These are phyloP conservation scores for Glutinoglossum americanum DNA, from an alignment of 495 filamentous ascomycete species.

Conservation along the genomic window DNA sequence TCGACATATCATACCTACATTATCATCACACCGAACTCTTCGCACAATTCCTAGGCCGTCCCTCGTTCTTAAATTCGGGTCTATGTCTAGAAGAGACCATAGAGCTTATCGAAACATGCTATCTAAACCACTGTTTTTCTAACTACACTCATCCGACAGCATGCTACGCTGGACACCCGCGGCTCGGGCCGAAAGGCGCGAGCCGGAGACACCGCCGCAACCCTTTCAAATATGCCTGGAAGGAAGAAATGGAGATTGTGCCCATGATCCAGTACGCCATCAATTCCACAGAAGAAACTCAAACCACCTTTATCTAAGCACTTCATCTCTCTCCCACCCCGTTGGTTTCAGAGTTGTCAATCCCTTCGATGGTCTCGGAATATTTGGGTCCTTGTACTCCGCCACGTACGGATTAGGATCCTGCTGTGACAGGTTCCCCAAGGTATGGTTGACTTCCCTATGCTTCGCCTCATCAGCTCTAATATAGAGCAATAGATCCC, in stretches of 20 bases:
- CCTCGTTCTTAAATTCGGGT: too few species aligned
- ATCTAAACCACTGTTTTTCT: too few species aligned
- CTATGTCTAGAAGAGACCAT: too few species aligned
- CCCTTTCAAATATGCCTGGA: too few species aligned
- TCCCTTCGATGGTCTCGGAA: conserved; percentile 48
- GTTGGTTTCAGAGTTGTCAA: conserved; percentile 34
- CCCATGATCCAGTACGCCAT: background rate
- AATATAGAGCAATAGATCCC: conserved; percentile 68
- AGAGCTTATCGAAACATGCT: too few species aligned
- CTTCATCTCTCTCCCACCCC: conserved; percentile 72
- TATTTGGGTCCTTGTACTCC: conserved; percentile 39
- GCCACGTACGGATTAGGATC: conserved; percentile 85
- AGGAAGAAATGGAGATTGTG: background rate
- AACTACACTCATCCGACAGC: too few species aligned
- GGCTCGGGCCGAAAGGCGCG: too few species aligned
- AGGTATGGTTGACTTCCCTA: conserved; percentile 88
- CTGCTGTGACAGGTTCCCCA: conserved; percentile 63
- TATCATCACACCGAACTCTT: too few species aligned
- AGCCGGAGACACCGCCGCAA: too few species aligned
- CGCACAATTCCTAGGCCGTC: too few species aligned
- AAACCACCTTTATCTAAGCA: conserved; percentile 30
- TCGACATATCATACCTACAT: too few species aligned
- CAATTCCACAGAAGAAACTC: background rate
- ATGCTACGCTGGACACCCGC: too few species aligned
- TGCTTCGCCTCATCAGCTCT: conserved; percentile 94